phyloP scores from a whole-genome alignment of 2,329 filamentous ascomycete genomes.

The Exutisphaerella laricina region DNA sequence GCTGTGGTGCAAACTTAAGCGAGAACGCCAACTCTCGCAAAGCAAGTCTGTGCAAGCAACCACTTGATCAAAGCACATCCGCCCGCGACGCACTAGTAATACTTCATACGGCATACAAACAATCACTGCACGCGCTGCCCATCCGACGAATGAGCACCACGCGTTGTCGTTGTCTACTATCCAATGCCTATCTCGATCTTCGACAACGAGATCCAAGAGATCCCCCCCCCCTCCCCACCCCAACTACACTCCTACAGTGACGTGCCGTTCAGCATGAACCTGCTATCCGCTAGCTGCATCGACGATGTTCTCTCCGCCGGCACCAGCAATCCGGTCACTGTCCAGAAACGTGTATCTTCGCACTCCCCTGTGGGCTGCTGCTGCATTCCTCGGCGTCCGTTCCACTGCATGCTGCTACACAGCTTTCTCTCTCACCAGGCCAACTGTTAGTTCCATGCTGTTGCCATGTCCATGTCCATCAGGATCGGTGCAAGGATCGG shows the following conservation, averaged over 20 bases:
- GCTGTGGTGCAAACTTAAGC: not conserved
- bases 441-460: constrained; percentile 10
- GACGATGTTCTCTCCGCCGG: constrained; percentile 5
- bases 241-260: no score
- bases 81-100: no score
- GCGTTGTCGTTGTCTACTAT: no score
- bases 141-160: no score
- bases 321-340: constrained; percentile 3
- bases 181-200: no score
- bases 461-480: no score
- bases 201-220: no score
- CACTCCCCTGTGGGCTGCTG: not conserved
- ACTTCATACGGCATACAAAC: no score
- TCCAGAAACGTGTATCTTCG: not conserved
- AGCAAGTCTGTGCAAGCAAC: not conserved
- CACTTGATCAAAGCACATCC: no score
- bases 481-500: no score
- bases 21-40: not conserved
- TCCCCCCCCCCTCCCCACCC: no score
- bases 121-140: no score
- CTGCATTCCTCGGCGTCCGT: constrained; percentile 6
- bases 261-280: constrained; percentile 5
- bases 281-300: constrained; percentile 2
- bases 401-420: constrained; percentile 1
- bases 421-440: constrained; percentile 7